Evolutionary conservation across 2,329 filamentous ascomycete species (phyloP), one percentile per base, ranked within the genome.

Genomic region (Stemphylium lycopersici): DNA sequence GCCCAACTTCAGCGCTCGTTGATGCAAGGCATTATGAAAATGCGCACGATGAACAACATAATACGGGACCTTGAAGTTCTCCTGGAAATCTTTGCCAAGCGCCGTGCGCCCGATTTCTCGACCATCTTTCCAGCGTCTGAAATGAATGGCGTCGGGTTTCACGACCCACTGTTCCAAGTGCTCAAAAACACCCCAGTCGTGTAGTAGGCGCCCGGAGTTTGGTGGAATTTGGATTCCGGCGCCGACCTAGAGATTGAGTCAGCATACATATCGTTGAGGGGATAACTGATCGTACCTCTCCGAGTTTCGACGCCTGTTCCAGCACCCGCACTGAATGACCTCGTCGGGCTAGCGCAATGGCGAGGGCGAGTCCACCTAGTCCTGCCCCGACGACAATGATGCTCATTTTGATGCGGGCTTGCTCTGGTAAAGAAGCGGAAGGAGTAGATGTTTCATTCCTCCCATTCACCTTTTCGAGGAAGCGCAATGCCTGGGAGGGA

Each of bases 121-220:
- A n/a, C 67, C 61, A 20, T 83, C 80, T 3, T 79, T 76, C 63
- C 82, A 87, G 4, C 83, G 73, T 41, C 79, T 77, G 8, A 86
- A 78, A 3, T 76, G 71, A 0, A 85, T 69, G 0, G 71, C 72
- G 1, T 73, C 76, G 0, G 84, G 83, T 40, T 72, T 69, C 4
- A 55, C 43, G 5, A 36, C 55, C 16, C 24, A 49, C 11, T 37
- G 37, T 8, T 48, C 22, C 4, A 65, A 32, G 39, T 50, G 49
- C 7, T 52, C 38, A 10, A 37, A 31, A 5, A 85, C 67, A 1
- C 76, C 76, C 76, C 81, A 83, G 55, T 74, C 69, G 20, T 76
- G 75, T 4, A 85, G 68, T 8, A 82, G 70, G 4, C 77, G 73
- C 1, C 78, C 76, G 0, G 76, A 72, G 34, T 62, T 62, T 1